Base-by-base conservation (phyloP, 306 rosid genomes). In the Argentina anserina region DNA sequence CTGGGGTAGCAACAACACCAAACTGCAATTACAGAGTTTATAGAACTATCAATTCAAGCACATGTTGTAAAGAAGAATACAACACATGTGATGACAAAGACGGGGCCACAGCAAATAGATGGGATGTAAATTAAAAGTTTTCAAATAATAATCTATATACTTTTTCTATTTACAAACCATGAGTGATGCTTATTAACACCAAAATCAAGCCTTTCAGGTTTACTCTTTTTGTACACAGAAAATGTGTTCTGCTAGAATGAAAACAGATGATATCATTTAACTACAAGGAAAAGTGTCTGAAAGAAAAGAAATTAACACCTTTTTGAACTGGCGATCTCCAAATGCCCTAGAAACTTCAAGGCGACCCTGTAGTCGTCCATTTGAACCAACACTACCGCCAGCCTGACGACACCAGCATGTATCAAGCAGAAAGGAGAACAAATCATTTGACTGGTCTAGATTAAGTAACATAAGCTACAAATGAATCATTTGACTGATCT, bases 281-380 rank as follows among this genome's bases (percentile, higher is more conserved):
- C 23, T 21, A 36, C 25, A 74, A 25, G 40, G 45, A 20, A 65
- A 49, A 33, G 26, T 4, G 46, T 49, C 53, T 11, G 34, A 46
- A 41, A 39, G 70, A 67, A 41, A 60, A 71, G 64, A 75, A 63
- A 55, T 34, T 41, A 26, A 29, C 76, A 90, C 97, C 95, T 87
- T 92, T 83, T 92, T 92, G 82, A 92, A 88, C 75, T 90, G 97
- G 26, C 92, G 91, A 75, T 92, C 98, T 68, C 98, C 98, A 47
- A 90, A 81, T 66, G 92, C 93, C 75, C 98, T 87, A 77, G 97
- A 92, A 78, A 92, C 91, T 84, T 92, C 97, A 40, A 92, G 92
- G 14, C 95, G 95, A 15, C 95, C 98, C 80, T 90, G 96, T 39
- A 90, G 60, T 77, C 92, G 88, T 65, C 97, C 98, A 83, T 92